Percentiles rank a stretch among this genome's conserved stretches.
These are phyloP conservation scores for Yamadazyma blattariae DNA, from an alignment of 1,139 yeast genomes.

Conservation along the genomic window DNA sequence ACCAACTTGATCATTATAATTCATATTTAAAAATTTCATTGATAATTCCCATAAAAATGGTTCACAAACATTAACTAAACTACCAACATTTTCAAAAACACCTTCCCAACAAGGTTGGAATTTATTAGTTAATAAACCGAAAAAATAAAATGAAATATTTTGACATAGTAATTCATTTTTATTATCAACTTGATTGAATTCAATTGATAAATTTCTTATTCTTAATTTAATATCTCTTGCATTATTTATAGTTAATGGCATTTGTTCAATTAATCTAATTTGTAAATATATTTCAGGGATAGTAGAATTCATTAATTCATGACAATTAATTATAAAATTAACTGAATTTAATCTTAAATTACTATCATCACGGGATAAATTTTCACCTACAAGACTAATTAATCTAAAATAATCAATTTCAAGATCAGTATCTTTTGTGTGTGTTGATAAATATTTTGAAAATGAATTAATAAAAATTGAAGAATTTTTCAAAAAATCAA, in stretches of 20 bases:
- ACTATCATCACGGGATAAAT: slow-evolving; percentile 46
- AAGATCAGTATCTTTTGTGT: neutral
- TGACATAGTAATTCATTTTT: slow-evolving; percentile 25
- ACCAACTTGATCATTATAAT: slow-evolving; percentile 21
- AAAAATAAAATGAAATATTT: slow-evolving; percentile 53
- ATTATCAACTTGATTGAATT: slow-evolving; percentile 41
- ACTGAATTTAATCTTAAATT: slow-evolving; percentile 47
- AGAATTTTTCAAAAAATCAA: slow-evolving; percentile 17
- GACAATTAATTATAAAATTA: slow-evolving; percentile 32
- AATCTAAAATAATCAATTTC: neutral
- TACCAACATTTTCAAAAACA: slow-evolving; percentile 57
- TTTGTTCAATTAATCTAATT: slow-evolving; percentile 62
- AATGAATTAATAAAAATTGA: slow-evolving; percentile 21
- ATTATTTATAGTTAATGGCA: slow-evolving; percentile 65
- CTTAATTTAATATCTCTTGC: slow-evolving; percentile 76
- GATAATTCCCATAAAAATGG: slow-evolving; percentile 58
- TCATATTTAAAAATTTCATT: slow-evolving; percentile 34
- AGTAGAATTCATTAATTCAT: slow-evolving; percentile 21
- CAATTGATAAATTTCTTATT: slow-evolving; percentile 57
- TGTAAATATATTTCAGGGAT: slow-evolving; percentile 34
- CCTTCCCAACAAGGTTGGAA: slow-evolving; percentile 89
- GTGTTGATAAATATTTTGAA: slow-evolving; percentile 11
- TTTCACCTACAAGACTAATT: slow-evolving; percentile 18
- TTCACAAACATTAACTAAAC: slow-evolving; percentile 42
- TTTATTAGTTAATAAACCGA: slow-evolving; percentile 72